A percentile compares a stretch with the other conserved stretches of the same genome.
These are phyloP conservation scores for Chlamydomonas urium DNA, from an alignment of 139 green algal genomes.

Conservation along the genomic window DNA sequence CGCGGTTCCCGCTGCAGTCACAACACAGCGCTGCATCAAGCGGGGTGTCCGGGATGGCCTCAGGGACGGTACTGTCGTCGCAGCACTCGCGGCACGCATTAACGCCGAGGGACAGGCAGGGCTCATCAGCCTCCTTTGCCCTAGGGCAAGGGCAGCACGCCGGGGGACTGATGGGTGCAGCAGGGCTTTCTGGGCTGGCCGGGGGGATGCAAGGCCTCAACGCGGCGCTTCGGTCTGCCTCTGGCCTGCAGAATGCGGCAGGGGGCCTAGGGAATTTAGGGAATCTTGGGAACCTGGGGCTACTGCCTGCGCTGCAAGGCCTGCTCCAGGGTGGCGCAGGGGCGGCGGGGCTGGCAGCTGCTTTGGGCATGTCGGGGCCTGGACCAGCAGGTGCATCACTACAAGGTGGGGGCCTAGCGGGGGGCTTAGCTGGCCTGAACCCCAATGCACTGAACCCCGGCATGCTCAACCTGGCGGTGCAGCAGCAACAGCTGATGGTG, in stretches of 20 bases:
- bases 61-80: too few species aligned
- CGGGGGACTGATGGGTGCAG: neutral
- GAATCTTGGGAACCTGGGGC: too few species aligned
- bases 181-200: neutral
- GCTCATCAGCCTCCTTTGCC: neutral
- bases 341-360: neutral
- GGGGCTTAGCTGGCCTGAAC: neutral
- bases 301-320: conserved; percentile 3
- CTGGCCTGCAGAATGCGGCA: too few species aligned
- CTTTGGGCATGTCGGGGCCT: too few species aligned
- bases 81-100: too few species aligned
- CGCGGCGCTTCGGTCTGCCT: neutral
- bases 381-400: too few species aligned
- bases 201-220: neutral
- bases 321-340: neutral
- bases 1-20: neutral
- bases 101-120: too few species aligned
- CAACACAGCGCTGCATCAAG: neutral
- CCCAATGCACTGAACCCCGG: too few species aligned
- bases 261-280: too few species aligned
- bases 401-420: conserved; percentile 1
- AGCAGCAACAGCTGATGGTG: conserved; percentile 8
- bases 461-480: too few species aligned
- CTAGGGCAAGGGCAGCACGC: neutral
- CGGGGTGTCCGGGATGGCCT: too few species aligned